Percentiles rank a stretch among this genome's conserved stretches.
Evolutionary conservation across 768 basidiomycete genomes (phyloP).

Genomic region (Tulasnella sp.): DNA sequence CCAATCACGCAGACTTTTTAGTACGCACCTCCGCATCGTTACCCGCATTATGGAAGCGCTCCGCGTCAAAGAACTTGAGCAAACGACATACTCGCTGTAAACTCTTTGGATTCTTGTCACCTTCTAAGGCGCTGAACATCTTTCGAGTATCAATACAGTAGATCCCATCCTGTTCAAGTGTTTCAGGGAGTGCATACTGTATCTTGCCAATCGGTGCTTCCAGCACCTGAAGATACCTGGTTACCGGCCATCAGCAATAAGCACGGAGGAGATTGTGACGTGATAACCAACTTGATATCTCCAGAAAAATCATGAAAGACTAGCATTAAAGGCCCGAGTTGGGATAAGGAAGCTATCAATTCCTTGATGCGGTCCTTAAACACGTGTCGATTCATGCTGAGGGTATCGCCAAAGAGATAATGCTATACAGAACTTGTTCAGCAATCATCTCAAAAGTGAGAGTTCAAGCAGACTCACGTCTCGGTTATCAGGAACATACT

Average conservation of each 20-base stretch:
- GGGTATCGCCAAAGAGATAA: conserved; percentile 54
- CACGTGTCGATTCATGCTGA: conserved; percentile 35
- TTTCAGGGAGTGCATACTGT: conserved; percentile 45
- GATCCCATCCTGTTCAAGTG: conserved; percentile 37
- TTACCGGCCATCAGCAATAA: background rate
- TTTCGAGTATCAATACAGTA: conserved; percentile 63
- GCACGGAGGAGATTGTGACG: background rate
- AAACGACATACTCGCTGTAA: conserved; percentile 52
- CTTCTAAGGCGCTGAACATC: conserved; percentile 62
- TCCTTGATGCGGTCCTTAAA: conserved; percentile 39
- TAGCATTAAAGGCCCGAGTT: conserved; percentile 37
- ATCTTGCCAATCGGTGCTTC: conserved; percentile 41
- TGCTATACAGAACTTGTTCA: conserved; percentile 29
- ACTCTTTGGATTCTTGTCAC: conserved; percentile 41
- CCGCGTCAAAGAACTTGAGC: conserved; percentile 40
- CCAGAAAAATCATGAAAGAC: background rate
- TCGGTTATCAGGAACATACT: conserved; percentile 50
- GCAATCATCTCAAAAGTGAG: background rate
- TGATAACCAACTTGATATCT: background rate
- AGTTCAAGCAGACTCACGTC: conserved; percentile 33
- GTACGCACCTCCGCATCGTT: conserved; percentile 62
- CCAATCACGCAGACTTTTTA: background rate
- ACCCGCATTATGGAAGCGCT: conserved; percentile 67
- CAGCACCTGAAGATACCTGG: conserved; percentile 22
- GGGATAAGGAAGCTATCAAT: conserved; percentile 30